Percentiles rank a stretch among this genome's conserved stretches.
Evolutionary conservation across 495 filamentous ascomycete species (phyloP).

Genomic region (Geoglossum glabrum): DNA sequence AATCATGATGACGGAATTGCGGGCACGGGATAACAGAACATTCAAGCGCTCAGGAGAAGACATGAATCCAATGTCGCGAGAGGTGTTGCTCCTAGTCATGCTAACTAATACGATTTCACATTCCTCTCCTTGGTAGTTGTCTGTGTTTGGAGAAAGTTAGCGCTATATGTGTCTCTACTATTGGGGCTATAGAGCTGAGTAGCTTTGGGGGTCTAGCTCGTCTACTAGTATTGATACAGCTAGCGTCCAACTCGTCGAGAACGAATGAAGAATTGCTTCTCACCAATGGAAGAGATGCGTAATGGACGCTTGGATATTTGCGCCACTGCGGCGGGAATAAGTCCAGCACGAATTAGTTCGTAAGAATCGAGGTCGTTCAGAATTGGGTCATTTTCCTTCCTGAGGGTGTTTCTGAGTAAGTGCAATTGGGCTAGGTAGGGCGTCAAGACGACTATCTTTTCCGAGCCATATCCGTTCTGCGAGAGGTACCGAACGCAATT

Average conservation of each 20-base stretch:
- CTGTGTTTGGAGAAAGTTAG: conserved; percentile 17
- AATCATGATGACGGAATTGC: conserved; percentile 47
- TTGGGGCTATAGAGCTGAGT: background rate
- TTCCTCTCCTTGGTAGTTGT: conserved; percentile 72
- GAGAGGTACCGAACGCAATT: conserved; percentile 50
- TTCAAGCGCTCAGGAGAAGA: conserved; percentile 44
- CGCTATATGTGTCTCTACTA: background rate
- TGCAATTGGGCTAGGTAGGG: conserved; percentile 55
- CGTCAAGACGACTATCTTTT: conserved; percentile 48
- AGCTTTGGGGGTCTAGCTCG: too few species aligned
- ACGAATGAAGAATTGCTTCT: background rate
- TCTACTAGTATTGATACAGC: too few species aligned
- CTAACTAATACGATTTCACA: conserved; percentile 51
- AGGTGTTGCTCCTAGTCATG: conserved; percentile 44
- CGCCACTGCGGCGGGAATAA: conserved; percentile 34
- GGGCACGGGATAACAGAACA: conserved; percentile 51
- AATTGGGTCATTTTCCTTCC: conserved; percentile 34
- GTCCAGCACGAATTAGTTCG: conserved; percentile 45
- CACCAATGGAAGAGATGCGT: conserved; percentile 47
- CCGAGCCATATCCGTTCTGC: conserved; percentile 53
- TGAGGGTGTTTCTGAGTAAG: conserved; percentile 32
- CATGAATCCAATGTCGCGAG: conserved; percentile 59
- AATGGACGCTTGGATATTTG: conserved; percentile 30
- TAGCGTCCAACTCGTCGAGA: background rate
- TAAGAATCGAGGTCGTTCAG: conserved; percentile 51